Percentiles rank a stretch among this genome's conserved stretches.
Evolutionary conservation across 768 basidiomycete species (phyloP).

Genomic region (Tricholoma saponaceum): DNA sequence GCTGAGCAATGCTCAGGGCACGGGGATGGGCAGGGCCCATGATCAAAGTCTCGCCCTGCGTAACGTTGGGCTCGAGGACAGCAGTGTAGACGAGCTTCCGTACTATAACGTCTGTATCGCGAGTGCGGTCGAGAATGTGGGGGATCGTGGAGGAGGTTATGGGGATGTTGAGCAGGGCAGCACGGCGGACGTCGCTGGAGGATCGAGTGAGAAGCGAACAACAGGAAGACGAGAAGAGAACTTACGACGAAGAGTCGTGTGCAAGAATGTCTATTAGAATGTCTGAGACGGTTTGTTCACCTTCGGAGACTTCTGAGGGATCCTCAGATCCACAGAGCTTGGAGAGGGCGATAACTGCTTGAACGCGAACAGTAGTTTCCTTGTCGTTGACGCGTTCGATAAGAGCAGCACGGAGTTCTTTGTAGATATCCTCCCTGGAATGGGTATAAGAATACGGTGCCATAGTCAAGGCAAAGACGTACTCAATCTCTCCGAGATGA

Average conservation of each 20-base stretch:
- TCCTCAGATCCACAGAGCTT: conserved; percentile 75
- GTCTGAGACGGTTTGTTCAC: conserved; percentile 49
- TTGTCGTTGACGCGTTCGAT: conserved; percentile 77
- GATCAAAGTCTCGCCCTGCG: conserved; percentile 13
- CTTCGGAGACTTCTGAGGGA: conserved; percentile 43
- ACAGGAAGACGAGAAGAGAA: background rate
- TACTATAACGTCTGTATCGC: conserved; percentile 72
- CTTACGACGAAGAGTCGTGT: conserved; percentile 76
- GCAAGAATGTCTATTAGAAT: conserved; percentile 64
- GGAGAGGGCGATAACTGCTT: conserved; percentile 76
- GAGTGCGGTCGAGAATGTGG: conserved; percentile 66
- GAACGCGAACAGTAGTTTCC: conserved; percentile 70
- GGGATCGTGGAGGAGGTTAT: conserved; percentile 52
- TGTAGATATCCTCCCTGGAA: conserved; percentile 73
- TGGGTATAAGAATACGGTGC: background rate
- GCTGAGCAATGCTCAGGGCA: conserved; percentile 62
- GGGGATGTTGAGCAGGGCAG: conserved; percentile 69
- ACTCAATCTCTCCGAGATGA: conserved; percentile 86
- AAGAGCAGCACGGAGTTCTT: conserved; percentile 53
- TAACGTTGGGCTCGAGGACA: conserved; percentile 45
- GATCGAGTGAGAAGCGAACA: background rate
- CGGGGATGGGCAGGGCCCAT: conserved; percentile 62
- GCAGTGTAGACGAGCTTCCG: conserved; percentile 71
- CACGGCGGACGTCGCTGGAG: conserved; percentile 81
- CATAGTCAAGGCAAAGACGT: conserved; percentile 22